Base-by-base conservation (phyloP, 257 asterid genomes). In the Solanum stenotomum region DNA sequence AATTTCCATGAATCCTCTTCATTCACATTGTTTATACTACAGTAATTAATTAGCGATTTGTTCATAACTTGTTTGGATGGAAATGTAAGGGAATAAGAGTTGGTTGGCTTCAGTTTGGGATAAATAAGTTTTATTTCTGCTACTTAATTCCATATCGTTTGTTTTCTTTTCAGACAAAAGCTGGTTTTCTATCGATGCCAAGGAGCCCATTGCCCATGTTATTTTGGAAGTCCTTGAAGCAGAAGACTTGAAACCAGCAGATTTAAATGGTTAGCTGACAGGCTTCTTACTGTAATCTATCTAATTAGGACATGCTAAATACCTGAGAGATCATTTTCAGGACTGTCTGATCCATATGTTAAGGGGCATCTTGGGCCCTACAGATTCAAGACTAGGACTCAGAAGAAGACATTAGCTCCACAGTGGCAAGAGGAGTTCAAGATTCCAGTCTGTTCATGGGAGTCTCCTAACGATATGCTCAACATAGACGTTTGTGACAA, bases 361-460 rank as follows among this genome's bases (percentile, higher is more conserved):
- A 97, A 94, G 91, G 98, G 98, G 79, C 93, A 88, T 81, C 89
- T 97, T 87, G 99, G 99, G 65, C 96, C 96, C 25, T 95, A 93
- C 86, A 94, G 94, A 90, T 97, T 97, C 91, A 95, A 98, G 89
- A 94, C 99, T 23, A 95, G 91, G 93, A 94, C 91, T 46, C 93
- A 89, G 81, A 96, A 93, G 94, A 97, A 95, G 89, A 97, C 98
- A 78, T 90, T 95, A 85, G 38, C 95, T 71, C 99, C 99, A 85
- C 95, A 96, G 91, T 97, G 99, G 99, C 92, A 89, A 1, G 99
- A 97, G 91, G 99, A 97, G 90, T 97, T 95, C 91, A 97, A 93
- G 95, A 90, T 97, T 84, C 99, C 99, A 31, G 90, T 97, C 88
- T 90, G 91, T 87, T 85, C 98, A 29, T 97, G 99, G 99, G 99